These are phyloP conservation scores for Sphaerulina musiva DNA, from an alignment of 2,329 filamentous ascomycete genomes.

Conservation along the genomic window DNA sequence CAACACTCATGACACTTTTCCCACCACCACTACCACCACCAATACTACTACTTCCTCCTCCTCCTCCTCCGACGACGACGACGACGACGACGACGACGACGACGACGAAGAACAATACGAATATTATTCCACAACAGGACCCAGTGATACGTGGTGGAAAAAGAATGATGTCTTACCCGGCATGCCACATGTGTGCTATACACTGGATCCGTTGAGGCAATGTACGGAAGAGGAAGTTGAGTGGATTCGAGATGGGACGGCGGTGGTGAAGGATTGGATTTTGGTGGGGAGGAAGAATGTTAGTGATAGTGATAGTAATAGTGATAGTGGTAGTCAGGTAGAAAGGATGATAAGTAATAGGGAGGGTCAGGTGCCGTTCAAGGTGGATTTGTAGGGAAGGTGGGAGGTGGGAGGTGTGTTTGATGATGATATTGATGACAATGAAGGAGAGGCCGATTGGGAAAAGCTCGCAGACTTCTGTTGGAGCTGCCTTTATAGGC, in stretches of 20 bases:
- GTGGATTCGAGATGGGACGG: conserved; percentile 28
- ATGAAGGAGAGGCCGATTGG: too few relatives aligned
- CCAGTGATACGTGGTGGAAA: conserved; percentile 30
- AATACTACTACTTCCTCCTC: background rate
- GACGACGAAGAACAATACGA: background rate
- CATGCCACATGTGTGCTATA: conserved; percentile 26
- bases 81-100: too few relatives aligned
- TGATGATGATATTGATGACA: too few relatives aligned
- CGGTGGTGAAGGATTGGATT: conserved; percentile 30
- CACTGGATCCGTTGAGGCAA: conserved; percentile 13
- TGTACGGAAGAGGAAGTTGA: conserved; percentile 28
- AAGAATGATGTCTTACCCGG: conserved; percentile 29
- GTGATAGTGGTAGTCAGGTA: background rate
- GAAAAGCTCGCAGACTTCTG: too few relatives aligned
- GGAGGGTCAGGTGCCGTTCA: background rate
- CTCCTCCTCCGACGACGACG: background rate
- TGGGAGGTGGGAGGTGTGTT: too few relatives aligned
- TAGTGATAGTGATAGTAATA: background rate
- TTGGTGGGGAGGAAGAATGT: conserved; percentile 23
- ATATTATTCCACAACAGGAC: conserved; percentile 27
- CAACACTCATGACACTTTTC: background rate
- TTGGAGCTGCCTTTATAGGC: too few relatives aligned
- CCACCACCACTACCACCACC: too few relatives aligned
- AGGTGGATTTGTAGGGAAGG: background rate
- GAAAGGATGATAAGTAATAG: background rate